Evolutionary conservation across 169 alveolate genomes (phyloP).

Genomic region (Eimeria necatrix): DNA sequence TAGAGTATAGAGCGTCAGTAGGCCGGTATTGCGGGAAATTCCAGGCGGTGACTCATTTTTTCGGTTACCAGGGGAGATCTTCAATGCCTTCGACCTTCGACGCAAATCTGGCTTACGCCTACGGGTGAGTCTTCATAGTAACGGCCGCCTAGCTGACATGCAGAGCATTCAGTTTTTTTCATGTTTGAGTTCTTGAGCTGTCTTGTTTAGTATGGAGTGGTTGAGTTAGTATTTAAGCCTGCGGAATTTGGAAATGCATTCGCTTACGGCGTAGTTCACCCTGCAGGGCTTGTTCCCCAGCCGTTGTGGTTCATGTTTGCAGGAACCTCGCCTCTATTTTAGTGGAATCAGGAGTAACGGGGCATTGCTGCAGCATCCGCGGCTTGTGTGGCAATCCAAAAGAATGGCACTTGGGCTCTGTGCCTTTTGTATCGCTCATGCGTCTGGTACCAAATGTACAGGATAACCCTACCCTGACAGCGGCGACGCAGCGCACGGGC

Average conservation of each 20-base stretch:
- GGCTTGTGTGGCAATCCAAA: conserved; percentile 94
- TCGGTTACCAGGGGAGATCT: conserved; percentile 99
- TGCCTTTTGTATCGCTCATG: conserved; percentile 95
- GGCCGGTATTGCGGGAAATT: conserved; percentile 94
- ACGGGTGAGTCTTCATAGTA: conserved; percentile 88
- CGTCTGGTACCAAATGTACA: conserved; percentile 88
- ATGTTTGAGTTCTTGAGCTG: too few species aligned
- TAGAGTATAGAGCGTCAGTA: conserved; percentile 86
- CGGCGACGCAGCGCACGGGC: conserved; percentile 79
- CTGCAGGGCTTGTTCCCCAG: not conserved
- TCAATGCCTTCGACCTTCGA: conserved; percentile 98
- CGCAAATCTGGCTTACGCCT: conserved; percentile 95
- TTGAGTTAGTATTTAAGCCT: too few species aligned
- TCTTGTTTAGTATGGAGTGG: too few species aligned
- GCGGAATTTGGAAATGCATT: too few species aligned
- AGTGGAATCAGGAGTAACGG: conserved; percentile 96
- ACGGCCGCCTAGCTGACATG: too few species aligned
- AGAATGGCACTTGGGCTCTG: conserved; percentile 97
- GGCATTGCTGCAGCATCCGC: conserved; percentile 95
- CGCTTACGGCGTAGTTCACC: too few species aligned
- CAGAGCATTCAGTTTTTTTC: too few species aligned
- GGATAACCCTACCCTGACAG: conserved; percentile 79
- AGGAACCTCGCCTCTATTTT: conserved; percentile 95
- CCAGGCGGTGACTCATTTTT: conserved; percentile 97
- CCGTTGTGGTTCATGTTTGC: conserved; percentile 8